These are phyloP conservation scores for Penicillium sp. DNA, from an alignment of 2,329 filamentous ascomycete genomes.

Conservation along the genomic window DNA sequence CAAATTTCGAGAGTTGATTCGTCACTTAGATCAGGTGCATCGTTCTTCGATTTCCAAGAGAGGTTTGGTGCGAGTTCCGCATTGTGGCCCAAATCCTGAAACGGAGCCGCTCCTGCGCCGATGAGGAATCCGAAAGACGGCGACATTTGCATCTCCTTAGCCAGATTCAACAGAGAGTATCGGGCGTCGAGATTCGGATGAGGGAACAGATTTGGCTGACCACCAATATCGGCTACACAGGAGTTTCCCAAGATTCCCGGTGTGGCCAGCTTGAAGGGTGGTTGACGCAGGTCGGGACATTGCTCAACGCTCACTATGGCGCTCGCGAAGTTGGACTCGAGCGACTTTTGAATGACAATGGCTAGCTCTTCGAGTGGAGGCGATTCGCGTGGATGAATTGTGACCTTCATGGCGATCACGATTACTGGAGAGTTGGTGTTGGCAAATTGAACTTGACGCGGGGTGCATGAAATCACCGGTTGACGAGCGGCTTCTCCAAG, in stretches of 20 bases:
- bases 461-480: neutral
- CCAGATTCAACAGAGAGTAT: conserved; percentile 33
- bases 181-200: conserved; percentile 38
- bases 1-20: conserved; percentile 4
- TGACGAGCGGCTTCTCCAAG: too few relatives aligned
- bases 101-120: conserved; percentile 51
- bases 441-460: neutral
- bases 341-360: conserved; percentile 14
- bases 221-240: conserved; percentile 51
- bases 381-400: conserved; percentile 14
- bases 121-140: conserved; percentile 38
- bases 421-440: neutral
- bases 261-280: conserved; percentile 26
- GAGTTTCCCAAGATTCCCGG: conserved; percentile 46
- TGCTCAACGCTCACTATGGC: conserved; percentile 18
- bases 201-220: conserved; percentile 48
- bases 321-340: conserved; percentile 17
- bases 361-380: conserved; percentile 20
- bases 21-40: conserved; percentile 5
- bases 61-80: conserved; percentile 49
- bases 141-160: conserved; percentile 43
- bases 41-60: conserved; percentile 25
- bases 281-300: conserved; percentile 21
- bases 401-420: conserved; percentile 14
- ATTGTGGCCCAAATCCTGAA: conserved; percentile 48